Evolutionary conservation across 768 basidiomycete genomes (phyloP), one percentile per base, ranked within the genome.

Genomic region (Lactarius trivialis): DNA sequence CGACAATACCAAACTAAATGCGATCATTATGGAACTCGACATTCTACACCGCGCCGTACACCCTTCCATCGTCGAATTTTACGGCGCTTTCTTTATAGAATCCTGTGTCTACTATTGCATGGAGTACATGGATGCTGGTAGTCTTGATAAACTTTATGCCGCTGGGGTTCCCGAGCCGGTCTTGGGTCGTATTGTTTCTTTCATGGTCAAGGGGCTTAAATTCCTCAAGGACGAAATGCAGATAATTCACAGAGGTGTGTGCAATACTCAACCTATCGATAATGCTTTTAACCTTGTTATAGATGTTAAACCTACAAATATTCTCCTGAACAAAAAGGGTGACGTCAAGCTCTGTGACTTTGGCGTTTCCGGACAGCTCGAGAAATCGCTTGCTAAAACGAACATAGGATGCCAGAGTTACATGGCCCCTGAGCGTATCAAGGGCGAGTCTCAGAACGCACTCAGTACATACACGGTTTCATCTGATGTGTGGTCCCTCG

Each of bases 101-200:
- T 92, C 92, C n/a, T 99, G 96, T 73, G 97, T 99, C 26, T 98
- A 99, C 76, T 98, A 97, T 73, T 98, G 95, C 75, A 98, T 98
- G 95, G 97, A 99, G 78, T 92, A 88, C 76, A 99, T 99, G 97
- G 96, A 99, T 72, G 95, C 94, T 12, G 94, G 95, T n/a, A 90
- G 87, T 43, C 81, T 99, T 52, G 97, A 98, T 73, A 91, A 88
- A 66, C 80, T 98, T 30, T 75, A 80, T 65, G 73, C 71, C 19
- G 74, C 68, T 12, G 74, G 75, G 43, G 78, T 88, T 2, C 78
- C 80, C 1, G 97, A 99, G 71, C 79, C 85, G 39, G 92, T 96
- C 11, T 77, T 99, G 26, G 85, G 86, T 14, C 81, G 89, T 53
- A 89, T 98, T 58, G 88, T 93, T 1, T 79, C 78, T 11, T 83